Base-by-base conservation (phyloP, 345 rosid genomes). In the Balakata baccata region DNA sequence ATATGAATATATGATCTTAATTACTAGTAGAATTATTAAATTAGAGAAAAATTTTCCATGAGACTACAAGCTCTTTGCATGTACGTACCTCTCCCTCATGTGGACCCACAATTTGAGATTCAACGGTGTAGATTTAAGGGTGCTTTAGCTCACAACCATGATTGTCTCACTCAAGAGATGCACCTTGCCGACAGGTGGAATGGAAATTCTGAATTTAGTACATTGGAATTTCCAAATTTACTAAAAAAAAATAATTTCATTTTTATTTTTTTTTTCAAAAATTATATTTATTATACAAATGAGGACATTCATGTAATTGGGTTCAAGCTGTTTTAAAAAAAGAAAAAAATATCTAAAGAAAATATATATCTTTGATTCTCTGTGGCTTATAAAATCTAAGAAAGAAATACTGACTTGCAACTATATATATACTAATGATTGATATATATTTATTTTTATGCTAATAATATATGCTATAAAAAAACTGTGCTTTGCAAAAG, bases 161-260 rank as follows among this genome's bases (percentile, higher is more conserved):
- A 18, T 39, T 41, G 16, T 41, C 29, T 51, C 68, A 64, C 70
- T 22, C 64, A 53, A 7, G 61, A 4, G 64, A 43, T 11, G 46
- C 65, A 65, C 1, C 11, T 34, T 61, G 66, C 25, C 62, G 46
- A 64, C 71, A 78, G 45, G 80, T 66, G 80, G 17, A 22, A 16
- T 70, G 54, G 56, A 22, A 73, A 20, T 22, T 70, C 34, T 29
- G 2, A 29, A 29, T 29, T 29, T 58, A 68, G 61, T 65, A 47
- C 83, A 72, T 80, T 59, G 79, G 68, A 70, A 65, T 74, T 74
- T 74, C 71, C 71, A 71, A 70, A 70, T 60, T 69, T 39, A 29
- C 34, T 29, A 29, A 29, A 29, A 1, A 29, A 29, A 29, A 1
- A 29, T 29, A n/a, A n/a, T 29, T 29, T 29, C 34, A 29, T 29